phyloP scores from a whole-genome alignment of 2,329 filamentous ascomycete species.

The Mycogone perniciosa region DNA sequence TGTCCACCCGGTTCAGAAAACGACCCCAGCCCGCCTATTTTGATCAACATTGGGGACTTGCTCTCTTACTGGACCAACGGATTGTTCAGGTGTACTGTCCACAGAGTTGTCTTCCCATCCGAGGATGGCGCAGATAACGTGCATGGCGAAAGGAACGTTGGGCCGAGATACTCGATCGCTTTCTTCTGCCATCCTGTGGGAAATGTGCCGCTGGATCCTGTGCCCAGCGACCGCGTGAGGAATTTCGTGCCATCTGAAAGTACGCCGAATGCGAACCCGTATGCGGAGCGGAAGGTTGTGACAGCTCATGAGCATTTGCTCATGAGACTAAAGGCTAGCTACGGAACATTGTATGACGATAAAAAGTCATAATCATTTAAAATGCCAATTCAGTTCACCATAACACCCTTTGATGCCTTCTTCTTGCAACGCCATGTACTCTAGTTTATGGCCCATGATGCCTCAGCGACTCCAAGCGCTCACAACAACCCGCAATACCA shows the following conservation, averaged over 20 bases:
- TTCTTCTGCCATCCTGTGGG: conserved; percentile 63
- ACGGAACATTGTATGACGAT: conserved; percentile 48
- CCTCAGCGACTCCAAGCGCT: not conserved
- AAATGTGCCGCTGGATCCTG: conserved; percentile 44
- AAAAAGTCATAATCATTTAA: conserved; percentile 15
- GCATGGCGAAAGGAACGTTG: conserved; percentile 40
- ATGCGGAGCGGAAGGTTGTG: conserved; percentile 48
- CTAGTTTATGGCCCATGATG: not conserved
- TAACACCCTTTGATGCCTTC: no score
- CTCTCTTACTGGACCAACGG: conserved; percentile 87
- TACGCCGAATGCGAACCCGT: conserved; percentile 35
- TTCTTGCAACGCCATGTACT: no score
- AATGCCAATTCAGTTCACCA: not conserved
- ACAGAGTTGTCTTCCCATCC: conserved; percentile 69
- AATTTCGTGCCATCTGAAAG: conserved; percentile 30
- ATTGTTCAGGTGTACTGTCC: conserved; percentile 78
- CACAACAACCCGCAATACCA: conserved; percentile 40
- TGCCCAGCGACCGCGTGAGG: conserved; percentile 54
- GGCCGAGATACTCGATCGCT: conserved; percentile 58
- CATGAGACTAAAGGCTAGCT: conserved; percentile 54
- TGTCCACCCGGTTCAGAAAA: conserved; percentile 52
- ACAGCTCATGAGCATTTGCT: conserved; percentile 59
- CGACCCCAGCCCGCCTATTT: conserved; percentile 62
- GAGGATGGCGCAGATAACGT: conserved; percentile 20
- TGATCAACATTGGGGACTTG: conserved; percentile 69